Conservation (phyloP, 352 stramenopile genomes). For the Vaucheria bursata region DNA sequence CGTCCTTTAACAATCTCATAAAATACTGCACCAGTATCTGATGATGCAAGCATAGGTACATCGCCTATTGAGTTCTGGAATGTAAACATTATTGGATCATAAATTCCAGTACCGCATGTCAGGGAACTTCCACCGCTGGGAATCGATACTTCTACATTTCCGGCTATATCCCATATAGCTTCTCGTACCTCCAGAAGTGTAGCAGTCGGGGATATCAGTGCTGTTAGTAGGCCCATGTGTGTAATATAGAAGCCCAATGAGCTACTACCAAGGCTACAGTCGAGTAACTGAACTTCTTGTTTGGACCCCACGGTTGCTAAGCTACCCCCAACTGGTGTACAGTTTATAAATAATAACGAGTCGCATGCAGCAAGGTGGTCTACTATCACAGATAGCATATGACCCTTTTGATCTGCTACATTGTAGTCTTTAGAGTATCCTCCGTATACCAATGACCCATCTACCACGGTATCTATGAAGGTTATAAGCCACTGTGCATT, state of each 20-base stretch:
- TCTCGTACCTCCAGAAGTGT: constrained; percentile 46
- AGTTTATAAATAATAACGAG: constrained; percentile 35
- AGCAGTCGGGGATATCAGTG: constrained; percentile 29
- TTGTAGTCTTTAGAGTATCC: constrained; percentile 44
- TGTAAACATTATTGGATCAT: constrained; percentile 49
- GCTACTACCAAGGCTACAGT: constrained; percentile 23
- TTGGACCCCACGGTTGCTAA: constrained; percentile 16
- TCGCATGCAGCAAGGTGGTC: constrained; percentile 55
- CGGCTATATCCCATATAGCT: constrained; percentile 48
- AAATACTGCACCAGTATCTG: constrained; percentile 1
- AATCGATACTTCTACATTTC: constrained; percentile 49
- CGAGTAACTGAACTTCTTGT: constrained; percentile 33
- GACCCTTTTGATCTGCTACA: constrained; percentile 1
- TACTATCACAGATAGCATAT: constrained; percentile 56
- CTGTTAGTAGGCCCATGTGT: constrained; percentile 52
- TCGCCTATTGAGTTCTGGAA: constrained; percentile 55
- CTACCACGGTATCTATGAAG: constrained; percentile 47
- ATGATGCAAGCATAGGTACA: constrained; percentile 47
- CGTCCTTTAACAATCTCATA: constrained; percentile 54
- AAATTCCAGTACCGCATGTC: constrained; percentile 23
- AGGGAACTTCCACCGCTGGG: constrained; percentile 2
- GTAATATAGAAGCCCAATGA: constrained; percentile 47
- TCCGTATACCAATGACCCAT: constrained; percentile 50
- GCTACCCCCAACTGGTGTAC: constrained; percentile 36
- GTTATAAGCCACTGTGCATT: constrained; percentile 58